Evolutionary conservation across 2,329 filamentous ascomycete genomes (phyloP).

Genomic region (Juglanconis juglandina): DNA sequence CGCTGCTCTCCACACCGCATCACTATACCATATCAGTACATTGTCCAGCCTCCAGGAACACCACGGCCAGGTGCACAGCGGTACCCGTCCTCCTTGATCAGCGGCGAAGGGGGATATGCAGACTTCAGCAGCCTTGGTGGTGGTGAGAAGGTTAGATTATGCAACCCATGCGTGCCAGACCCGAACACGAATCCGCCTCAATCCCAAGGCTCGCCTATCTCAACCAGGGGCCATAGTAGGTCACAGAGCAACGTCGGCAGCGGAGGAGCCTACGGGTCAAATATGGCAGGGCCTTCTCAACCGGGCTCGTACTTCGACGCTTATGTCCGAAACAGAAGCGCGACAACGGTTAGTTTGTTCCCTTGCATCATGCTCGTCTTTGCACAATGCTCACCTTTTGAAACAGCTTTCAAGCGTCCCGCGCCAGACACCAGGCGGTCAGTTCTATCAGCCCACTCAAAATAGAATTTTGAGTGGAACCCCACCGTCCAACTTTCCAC

Average conservation of each 20-base stretch:
- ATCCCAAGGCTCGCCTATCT: constrained; percentile 23
- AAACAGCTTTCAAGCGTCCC: constrained; percentile 5
- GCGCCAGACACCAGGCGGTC: constrained; percentile 6
- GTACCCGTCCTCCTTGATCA: constrained; percentile 35
- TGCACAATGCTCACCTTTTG: background rate
- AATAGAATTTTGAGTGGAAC: constrained; percentile 40
- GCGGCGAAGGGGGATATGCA: constrained; percentile 38
- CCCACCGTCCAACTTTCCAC: constrained; percentile 33
- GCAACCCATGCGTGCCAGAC: constrained; percentile 61
- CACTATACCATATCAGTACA: constrained; percentile 89
- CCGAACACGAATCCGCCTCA: constrained; percentile 57
- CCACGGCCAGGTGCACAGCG: constrained; percentile 31
- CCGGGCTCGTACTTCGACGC: constrained; percentile 39
- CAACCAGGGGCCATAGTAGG: constrained; percentile 36
- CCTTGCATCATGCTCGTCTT: background rate
- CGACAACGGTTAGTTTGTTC: constrained; percentile 45
- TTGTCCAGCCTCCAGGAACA: constrained; percentile 69
- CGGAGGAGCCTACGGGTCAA: background rate
- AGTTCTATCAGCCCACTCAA: constrained; percentile 31
- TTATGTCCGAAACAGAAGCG: constrained; percentile 42
- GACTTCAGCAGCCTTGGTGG: constrained; percentile 47
- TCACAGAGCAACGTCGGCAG: constrained; percentile 42
- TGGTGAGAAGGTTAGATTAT: constrained; percentile 57
- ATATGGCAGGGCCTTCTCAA: constrained; percentile 21
- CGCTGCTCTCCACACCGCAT: constrained; percentile 91